Percentiles rank a stretch among this genome's conserved stretches.
Evolutionary conservation across 2,329 filamentous ascomycete genomes (phyloP).

Genomic region (Arthrobotrys megalospora): DNA sequence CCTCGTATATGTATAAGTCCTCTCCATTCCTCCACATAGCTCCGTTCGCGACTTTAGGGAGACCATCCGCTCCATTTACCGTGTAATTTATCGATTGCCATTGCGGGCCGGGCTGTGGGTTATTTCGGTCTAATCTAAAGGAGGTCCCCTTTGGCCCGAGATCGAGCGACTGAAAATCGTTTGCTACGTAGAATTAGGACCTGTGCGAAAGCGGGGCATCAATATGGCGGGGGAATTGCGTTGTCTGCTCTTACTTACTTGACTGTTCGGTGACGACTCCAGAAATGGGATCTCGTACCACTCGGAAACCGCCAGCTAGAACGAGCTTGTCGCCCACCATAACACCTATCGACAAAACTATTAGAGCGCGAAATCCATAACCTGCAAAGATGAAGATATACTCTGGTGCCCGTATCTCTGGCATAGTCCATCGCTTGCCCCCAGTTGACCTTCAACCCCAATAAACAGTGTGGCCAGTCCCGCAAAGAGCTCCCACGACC

Average conservation of each 20-base stretch:
- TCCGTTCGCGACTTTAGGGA: constrained; percentile 53
- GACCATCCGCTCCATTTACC: constrained; percentile 44
- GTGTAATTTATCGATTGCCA: constrained; percentile 60
- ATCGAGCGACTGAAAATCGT: constrained; percentile 56
- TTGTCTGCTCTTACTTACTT: constrained; percentile 41
- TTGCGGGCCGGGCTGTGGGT: constrained; percentile 6
- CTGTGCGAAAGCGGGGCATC: constrained; percentile 3
- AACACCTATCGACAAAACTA: constrained; percentile 32
- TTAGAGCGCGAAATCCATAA: neutral
- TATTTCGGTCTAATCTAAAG: constrained; percentile 29
- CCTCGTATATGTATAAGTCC: constrained; percentile 57
- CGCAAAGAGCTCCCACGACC: constrained; percentile 56
- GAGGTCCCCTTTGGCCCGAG: constrained; percentile 39
- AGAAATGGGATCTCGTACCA: constrained; percentile 42
- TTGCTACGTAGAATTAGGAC: constrained; percentile 41
- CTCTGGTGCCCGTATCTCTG: constrained; percentile 57
- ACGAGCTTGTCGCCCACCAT: constrained; percentile 51
- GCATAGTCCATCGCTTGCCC: constrained; percentile 49
- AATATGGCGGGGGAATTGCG: constrained; percentile 29
- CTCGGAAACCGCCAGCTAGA: constrained; percentile 47
- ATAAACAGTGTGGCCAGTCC: constrained; percentile 42
- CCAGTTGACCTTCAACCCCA: constrained; percentile 44
- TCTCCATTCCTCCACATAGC: constrained; percentile 53
- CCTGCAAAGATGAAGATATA: constrained; percentile 4
- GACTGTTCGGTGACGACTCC: constrained; percentile 36